Conservation (phyloP, 805 yeast species). For the Myxozyma sirexii region DNA sequence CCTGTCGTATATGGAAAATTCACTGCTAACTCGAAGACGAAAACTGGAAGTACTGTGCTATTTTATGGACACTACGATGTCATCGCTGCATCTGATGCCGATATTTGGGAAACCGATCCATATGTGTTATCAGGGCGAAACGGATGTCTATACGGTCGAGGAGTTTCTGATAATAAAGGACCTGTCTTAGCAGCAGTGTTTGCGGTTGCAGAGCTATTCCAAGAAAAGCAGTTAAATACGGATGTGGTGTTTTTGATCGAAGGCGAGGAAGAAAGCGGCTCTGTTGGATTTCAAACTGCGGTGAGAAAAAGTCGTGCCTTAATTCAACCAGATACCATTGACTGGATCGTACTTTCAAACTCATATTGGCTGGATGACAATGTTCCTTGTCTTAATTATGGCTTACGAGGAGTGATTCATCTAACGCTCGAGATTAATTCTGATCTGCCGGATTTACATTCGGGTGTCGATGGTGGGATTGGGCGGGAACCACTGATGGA, state of each 20-base stretch:
- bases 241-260: slow-evolving; percentile 85
- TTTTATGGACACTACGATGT: slow-evolving; percentile 98
- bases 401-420: slow-evolving; percentile 87
- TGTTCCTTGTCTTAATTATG: slow-evolving; percentile 91
- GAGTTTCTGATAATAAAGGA: slow-evolving; percentile 93
- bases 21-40: slow-evolving; percentile 41
- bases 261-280: slow-evolving; percentile 96
- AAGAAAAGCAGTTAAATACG: slow-evolving; percentile 54
- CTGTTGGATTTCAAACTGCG: slow-evolving; percentile 76
- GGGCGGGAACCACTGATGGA: slow-evolving; percentile 88
- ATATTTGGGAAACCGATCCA: slow-evolving; percentile 78
- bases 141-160: slow-evolving; percentile 88
- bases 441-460: slow-evolving; percentile 85
- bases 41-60: slow-evolving; percentile 48
- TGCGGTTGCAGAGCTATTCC: slow-evolving; percentile 75
- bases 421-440: slow-evolving; percentile 70
- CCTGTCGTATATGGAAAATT: slow-evolving; percentile 84
- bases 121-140: slow-evolving; percentile 72
- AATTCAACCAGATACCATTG: slow-evolving; percentile 56
- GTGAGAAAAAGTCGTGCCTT: slow-evolving; percentile 52
- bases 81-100: slow-evolving; percentile 67
- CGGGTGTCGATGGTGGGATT: slow-evolving; percentile 96
- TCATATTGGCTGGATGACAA: slow-evolving; percentile 92
- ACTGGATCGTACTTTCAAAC: slow-evolving; percentile 87
- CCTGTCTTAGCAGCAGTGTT: slow-evolving; percentile 85